Evolutionary conservation across 2,329 filamentous ascomycete genomes (phyloP).

Genomic region (Nakataea oryzae): DNA sequence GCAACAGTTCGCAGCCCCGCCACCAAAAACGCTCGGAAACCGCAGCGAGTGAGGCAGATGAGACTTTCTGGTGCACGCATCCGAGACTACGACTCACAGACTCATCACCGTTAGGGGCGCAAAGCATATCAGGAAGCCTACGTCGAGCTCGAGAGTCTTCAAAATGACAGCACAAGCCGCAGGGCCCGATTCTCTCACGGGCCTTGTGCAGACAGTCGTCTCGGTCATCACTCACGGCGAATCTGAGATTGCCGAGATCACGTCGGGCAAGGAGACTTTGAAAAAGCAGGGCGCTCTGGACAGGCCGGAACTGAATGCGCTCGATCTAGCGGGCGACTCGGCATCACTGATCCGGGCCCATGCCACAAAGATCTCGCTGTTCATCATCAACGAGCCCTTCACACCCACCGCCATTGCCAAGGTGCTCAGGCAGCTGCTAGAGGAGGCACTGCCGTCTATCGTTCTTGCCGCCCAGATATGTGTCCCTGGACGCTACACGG

Average conservation of each 20-base stretch:
- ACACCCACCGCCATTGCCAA: slow-evolving; percentile 64
- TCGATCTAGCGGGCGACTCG: slow-evolving; percentile 62
- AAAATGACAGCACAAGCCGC: not conserved
- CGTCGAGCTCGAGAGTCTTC: not conserved
- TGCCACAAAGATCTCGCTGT: slow-evolving; percentile 75
- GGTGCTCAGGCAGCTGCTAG: slow-evolving; percentile 62
- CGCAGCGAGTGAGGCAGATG: too few relatives aligned
- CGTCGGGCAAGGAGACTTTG: slow-evolving; percentile 15
- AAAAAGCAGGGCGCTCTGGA: slow-evolving; percentile 8
- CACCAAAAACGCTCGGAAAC: not conserved
- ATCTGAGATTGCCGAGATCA: slow-evolving; percentile 27
- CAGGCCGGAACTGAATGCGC: slow-evolving; percentile 33
- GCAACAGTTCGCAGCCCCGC: not conserved
- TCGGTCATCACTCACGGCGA: slow-evolving; percentile 31
- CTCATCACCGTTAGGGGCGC: not conserved
- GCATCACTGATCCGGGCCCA: slow-evolving; percentile 69
- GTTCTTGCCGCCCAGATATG: slow-evolving; percentile 61
- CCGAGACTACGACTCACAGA: not conserved
- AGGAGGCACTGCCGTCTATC: slow-evolving; percentile 63
- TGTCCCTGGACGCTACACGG: slow-evolving; percentile 49
- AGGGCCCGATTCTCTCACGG: slow-evolving; percentile 21
- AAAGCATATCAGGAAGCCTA: not conserved
- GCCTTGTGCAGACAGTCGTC: slow-evolving; percentile 24
- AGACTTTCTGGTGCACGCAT: too few relatives aligned
- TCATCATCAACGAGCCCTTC: slow-evolving; percentile 80